phyloP scores from a whole-genome alignment of 352 stramenopile genomes.

The Thalassiosira hispida region DNA sequence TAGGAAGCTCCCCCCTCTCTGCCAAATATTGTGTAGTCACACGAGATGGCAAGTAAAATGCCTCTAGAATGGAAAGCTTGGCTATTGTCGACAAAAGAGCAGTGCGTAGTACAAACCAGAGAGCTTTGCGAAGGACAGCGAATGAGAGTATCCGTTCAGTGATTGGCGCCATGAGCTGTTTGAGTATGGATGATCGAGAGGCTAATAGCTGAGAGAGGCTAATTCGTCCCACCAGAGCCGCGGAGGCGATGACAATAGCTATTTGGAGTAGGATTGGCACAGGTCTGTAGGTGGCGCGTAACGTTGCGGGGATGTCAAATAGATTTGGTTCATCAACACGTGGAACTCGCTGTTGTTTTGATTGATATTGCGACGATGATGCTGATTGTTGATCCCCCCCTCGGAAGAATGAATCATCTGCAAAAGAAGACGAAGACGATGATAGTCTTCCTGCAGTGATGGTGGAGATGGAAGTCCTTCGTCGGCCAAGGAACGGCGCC shows the following conservation, averaged over 20 bases:
- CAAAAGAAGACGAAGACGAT: constrained; percentile 12
- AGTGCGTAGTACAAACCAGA: constrained; percentile 14
- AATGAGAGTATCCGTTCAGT: neutral
- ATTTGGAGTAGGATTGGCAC: constrained; percentile 39
- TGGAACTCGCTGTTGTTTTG: neutral
- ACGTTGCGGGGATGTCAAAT: constrained; percentile 57
- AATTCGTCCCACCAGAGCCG: constrained; percentile 5
- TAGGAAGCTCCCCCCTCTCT: constrained; percentile 62
- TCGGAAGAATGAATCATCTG: constrained; percentile 3
- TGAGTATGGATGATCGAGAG: neutral
- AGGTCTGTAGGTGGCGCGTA: constrained; percentile 58
- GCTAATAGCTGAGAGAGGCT: constrained; percentile 2
- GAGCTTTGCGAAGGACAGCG: neutral
- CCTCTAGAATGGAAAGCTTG: constrained; percentile 62
- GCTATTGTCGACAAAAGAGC: constrained; percentile 20
- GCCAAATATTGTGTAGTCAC: constrained; percentile 58
- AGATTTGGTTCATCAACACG: constrained; percentile 63
- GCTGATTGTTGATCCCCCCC: constrained; percentile 10
- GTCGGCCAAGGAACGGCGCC: neutral
- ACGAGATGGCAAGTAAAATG: constrained; percentile 56
- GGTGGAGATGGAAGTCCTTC: neutral
- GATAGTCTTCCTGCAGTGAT: neutral
- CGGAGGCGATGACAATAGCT: constrained; percentile 25
- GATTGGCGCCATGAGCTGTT: neutral
- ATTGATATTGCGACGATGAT: constrained; percentile 1